Evolutionary conservation across 345 rosid species (phyloP).

Genomic region (Populus deltoides): DNA sequence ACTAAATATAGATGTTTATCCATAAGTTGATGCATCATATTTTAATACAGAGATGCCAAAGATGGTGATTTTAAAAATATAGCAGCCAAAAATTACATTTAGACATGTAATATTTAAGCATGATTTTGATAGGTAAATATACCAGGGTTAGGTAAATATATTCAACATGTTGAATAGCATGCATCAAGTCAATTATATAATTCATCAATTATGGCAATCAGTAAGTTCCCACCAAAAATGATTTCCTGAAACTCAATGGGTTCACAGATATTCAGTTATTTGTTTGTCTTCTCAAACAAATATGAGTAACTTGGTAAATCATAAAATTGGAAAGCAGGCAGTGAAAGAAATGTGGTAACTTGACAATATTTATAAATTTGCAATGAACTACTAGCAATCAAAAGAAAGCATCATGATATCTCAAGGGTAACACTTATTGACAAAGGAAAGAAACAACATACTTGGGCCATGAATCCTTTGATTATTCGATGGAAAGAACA

Average conservation of each 20-base stretch:
- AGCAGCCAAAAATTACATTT: not conserved
- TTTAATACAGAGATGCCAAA: not conserved
- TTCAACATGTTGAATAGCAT: not conserved
- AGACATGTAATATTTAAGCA: not conserved
- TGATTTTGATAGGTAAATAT: not conserved
- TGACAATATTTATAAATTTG: not conserved
- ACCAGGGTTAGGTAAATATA: not conserved
- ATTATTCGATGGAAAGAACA: conserved; percentile 82
- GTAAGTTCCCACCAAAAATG: not conserved
- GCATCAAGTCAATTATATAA: not conserved
- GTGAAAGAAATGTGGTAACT: not conserved
- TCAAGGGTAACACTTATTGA: not conserved
- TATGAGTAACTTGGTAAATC: not conserved
- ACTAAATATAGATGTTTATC: not conserved
- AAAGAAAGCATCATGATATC: not conserved
- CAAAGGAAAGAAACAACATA: conserved; percentile 30
- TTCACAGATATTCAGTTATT: too few relatives aligned
- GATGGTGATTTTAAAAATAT: not conserved
- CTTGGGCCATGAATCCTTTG: conserved; percentile 97
- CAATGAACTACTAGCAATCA: not conserved
- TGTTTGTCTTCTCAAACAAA: not conserved
- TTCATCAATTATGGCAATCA: not conserved
- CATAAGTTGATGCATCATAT: not conserved
- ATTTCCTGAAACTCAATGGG: not conserved
- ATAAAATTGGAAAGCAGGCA: not conserved